Evolutionary conservation across 305 asterid genomes (phyloP).

Genomic region (Lippia alba): DNA sequence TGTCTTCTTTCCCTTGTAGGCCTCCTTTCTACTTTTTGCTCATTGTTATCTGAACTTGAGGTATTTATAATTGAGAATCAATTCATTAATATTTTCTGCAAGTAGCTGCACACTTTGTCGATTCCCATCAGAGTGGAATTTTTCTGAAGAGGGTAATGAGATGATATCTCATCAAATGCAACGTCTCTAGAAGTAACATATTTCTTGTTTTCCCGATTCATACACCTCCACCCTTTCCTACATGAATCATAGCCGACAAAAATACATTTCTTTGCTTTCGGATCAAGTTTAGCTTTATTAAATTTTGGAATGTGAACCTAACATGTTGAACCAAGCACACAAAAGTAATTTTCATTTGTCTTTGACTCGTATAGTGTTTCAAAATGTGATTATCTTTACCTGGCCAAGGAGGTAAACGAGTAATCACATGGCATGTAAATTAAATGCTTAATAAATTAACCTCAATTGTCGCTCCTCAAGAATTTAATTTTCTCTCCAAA

Average conservation of each 20-base stretch:
- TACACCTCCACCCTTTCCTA: constrained; percentile 28
- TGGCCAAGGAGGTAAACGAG: no score
- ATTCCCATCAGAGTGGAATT: no score
- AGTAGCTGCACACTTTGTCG: no score
- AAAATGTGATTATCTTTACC: no score
- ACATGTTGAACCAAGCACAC: not conserved
- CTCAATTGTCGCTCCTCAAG: constrained; percentile 22
- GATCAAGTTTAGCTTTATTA: not conserved
- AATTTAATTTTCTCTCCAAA: not conserved
- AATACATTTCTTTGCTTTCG: not conserved
- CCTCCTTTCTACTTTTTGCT: not conserved
- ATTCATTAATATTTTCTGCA: no score
- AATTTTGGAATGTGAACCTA: not conserved
- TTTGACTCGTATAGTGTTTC: no score
- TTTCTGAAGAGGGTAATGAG: not conserved
- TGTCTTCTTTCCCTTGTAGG: not conserved
- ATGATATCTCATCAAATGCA: constrained; percentile 20
- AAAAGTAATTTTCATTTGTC: no score
- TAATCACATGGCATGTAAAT: not conserved
- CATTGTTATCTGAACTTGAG: no score
- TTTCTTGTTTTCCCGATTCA: constrained; percentile 11
- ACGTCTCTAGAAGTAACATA: constrained; percentile 26
- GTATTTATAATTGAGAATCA: no score
- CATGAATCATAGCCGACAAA: constrained; percentile 17
- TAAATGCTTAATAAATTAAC: constrained; percentile 8